phyloP scores from a whole-genome alignment of 2,329 filamentous ascomycete genomes.

The Arthrinium puccinioides region DNA sequence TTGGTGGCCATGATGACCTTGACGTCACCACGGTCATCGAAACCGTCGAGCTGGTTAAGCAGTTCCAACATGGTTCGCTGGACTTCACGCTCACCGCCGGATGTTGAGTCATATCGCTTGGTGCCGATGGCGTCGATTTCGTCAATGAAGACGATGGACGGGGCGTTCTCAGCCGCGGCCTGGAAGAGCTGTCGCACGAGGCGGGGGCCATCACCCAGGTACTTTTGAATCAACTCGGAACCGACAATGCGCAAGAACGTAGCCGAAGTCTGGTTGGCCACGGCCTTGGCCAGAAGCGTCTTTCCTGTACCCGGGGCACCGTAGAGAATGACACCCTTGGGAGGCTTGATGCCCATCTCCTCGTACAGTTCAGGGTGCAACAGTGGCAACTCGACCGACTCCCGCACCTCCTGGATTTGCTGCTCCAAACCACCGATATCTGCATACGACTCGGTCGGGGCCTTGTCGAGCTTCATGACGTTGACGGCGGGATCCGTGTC shows the following conservation, averaged over 20 bases:
- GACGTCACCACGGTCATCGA: slow-evolving; percentile 96
- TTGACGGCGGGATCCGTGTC: slow-evolving; percentile 92
- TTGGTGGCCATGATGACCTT: slow-evolving; percentile 99
- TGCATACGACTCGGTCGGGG: slow-evolving; percentile 94
- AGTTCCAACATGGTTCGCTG: slow-evolving; percentile 98
- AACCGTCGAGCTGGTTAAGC: slow-evolving; percentile 96
- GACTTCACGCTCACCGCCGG: slow-evolving; percentile 92
- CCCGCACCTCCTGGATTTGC: slow-evolving; percentile 95
- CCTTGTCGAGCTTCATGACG: slow-evolving; percentile 99
- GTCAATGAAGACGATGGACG: slow-evolving; percentile 97
- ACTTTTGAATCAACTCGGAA: slow-evolving; percentile 97
- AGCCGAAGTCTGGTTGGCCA: slow-evolving; percentile 97
- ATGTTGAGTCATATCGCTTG: slow-evolving; percentile 96
- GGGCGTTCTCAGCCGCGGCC: slow-evolving; percentile 87
- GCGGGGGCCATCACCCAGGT: slow-evolving; percentile 90
- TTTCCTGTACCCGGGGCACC: slow-evolving; percentile 96
- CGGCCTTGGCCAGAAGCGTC: slow-evolving; percentile 90
- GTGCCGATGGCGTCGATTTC: slow-evolving; percentile 99
- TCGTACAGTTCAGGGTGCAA: slow-evolving; percentile 96
- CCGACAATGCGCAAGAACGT: slow-evolving; percentile 97
- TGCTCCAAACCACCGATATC: slow-evolving; percentile 94
- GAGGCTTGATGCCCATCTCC: slow-evolving; percentile 99
- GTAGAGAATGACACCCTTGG: slow-evolving; percentile 98
- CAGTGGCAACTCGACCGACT: slow-evolving; percentile 91
- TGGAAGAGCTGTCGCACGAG: slow-evolving; percentile 94